Conservation (phyloP, 306 rosid species). For the Morella rubra region DNA sequence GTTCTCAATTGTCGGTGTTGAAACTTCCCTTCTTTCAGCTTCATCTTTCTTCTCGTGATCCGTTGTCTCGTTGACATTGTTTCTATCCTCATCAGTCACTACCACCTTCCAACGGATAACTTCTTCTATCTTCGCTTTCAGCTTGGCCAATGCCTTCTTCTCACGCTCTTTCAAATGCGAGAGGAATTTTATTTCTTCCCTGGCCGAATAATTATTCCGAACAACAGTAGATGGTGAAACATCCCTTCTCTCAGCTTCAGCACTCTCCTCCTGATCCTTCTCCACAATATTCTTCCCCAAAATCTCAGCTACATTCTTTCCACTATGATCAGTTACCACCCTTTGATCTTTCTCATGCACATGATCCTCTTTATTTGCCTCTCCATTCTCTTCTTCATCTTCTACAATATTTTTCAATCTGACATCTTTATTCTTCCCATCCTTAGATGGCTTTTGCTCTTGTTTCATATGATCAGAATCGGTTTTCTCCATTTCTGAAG, state of each 20-base stretch:
- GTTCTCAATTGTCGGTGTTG: slow-evolving; percentile 20
- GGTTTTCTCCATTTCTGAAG: neutral
- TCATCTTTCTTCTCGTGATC: neutral
- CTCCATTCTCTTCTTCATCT: neutral
- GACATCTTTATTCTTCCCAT: neutral
- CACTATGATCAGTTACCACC: neutral
- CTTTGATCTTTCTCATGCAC: neutral
- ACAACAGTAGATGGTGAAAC: neutral
- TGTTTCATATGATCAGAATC: neutral
- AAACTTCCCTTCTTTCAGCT: neutral
- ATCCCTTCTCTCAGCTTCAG: neutral
- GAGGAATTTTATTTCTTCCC: neutral
- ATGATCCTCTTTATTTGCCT: neutral
- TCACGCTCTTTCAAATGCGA: neutral
- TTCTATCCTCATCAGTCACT: neutral
- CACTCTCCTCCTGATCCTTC: neutral
- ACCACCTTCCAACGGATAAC: neutral
- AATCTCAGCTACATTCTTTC: neutral
- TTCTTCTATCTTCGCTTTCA: neutral
- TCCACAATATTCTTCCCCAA: neutral
- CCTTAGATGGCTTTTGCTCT: neutral
- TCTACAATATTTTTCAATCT: neutral
- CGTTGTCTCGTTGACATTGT: neutral
- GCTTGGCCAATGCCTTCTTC: neutral
- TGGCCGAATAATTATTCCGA: neutral